Conservation (phyloP, 164 flowering plant species). For the Cinnamomum chago region DNA sequence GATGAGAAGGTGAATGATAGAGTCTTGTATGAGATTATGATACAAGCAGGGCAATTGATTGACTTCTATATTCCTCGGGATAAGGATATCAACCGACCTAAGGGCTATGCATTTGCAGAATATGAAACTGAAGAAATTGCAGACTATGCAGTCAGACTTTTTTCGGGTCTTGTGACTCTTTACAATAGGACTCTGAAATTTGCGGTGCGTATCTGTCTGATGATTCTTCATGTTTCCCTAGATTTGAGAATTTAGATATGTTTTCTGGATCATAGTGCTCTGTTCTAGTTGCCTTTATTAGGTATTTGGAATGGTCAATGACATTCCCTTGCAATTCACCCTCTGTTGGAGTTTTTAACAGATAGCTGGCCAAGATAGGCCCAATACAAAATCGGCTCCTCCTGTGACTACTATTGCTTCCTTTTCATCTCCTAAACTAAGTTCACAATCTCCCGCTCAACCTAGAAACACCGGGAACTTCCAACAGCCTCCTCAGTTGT, state of each 20-base stretch:
- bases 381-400: conserved; percentile 25
- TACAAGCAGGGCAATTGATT: conserved; percentile 78
- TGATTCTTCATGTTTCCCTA: background rate
- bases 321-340: background rate
- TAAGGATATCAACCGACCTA: conserved; percentile 64
- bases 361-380: conserved; percentile 78
- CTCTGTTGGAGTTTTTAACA: conserved; percentile 25
- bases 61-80: conserved; percentile 77
- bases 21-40: conserved; percentile 76
- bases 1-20: conserved; percentile 83
- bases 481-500: background rate
- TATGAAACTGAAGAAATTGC: conserved; percentile 85
- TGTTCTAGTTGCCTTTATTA: background rate
- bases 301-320: background rate
- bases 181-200: conserved; percentile 66
- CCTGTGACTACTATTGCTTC: conserved; percentile 12
- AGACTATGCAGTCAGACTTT: conserved; percentile 76
- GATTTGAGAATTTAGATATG: background rate
- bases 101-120: conserved; percentile 88
- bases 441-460: conserved; percentile 21
- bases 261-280: too few relatives aligned
- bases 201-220: conserved; percentile 45
- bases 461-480: conserved; percentile 20
- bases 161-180: conserved; percentile 79
- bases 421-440: conserved; percentile 25